Base-by-base conservation (phyloP, 495 filamentous ascomycete genomes). In the Elasticomyces elasticus region DNA sequence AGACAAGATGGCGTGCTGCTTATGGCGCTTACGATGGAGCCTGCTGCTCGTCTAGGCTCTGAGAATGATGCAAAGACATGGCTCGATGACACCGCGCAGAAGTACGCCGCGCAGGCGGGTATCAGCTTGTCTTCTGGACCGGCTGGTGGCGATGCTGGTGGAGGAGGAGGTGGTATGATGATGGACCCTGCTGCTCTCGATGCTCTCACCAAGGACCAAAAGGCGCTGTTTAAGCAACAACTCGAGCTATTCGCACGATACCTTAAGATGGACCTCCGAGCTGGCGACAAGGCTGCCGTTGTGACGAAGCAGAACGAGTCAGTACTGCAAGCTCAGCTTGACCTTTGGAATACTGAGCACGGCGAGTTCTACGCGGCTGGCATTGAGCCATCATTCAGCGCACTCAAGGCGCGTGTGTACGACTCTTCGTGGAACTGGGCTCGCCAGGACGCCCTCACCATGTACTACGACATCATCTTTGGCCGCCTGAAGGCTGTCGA, bases 381-480 rank as follows among this genome's bases (percentile, higher is more conserved):
- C 42, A 97, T 99, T 60, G 89, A 94, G 66, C 94, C 92, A 0
- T 79, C 87, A 5, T 99, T 99, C 69, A 90, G 86, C 64, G 73
- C 85, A 2, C 78, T 97, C 17, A 99, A 99, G 69, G 91, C 92
- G 17, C 83, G 92, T 67, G 81, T 94, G 13, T 99, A 97, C 71
- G 92, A 99, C 68, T 97, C 92, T 0, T 92, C 88, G 0, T 99
- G 92, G 92, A 99, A 99, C 68, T 99, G 92, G 92, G 92, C 87
- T 28, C 85, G 92, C 49, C 94, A 97, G 65, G 92, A 99, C 70
- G 92, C 90, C 33, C 77, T 97, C 35, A 87, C 80, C 74, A 99
- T 99, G 92, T 99, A 89, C 74, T 99, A 89, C 70, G 94, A 99
- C 66, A 94, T 99, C 62, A 96, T 99, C 64, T 99, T 99, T 60